Percentiles rank a stretch among this genome's conserved stretches.
phyloP scores from a whole-genome alignment of 2,329 filamentous ascomycete genomes.

The Ampelomyces quisqualis region DNA sequence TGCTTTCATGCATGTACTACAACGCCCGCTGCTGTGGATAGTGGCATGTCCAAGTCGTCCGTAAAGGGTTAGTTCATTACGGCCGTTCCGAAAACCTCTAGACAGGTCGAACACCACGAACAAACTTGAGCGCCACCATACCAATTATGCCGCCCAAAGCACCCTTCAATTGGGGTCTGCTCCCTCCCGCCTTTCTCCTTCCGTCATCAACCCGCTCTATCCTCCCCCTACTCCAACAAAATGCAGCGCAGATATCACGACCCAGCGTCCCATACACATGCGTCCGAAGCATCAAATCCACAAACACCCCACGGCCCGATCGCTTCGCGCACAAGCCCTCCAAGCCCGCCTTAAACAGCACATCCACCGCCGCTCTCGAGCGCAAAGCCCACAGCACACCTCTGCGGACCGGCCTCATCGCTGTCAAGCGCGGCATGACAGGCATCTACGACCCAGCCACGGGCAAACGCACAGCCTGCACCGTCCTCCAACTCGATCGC shows the following conservation, averaged over 20 bases:
- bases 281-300: conserved; percentile 55
- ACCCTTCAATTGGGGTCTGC: conserved; percentile 37
- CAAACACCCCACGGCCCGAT: conserved; percentile 52
- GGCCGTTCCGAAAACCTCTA: conserved; percentile 11
- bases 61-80: not conserved
- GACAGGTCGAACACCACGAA: conserved; percentile 3
- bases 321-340: conserved; percentile 56
- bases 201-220: conserved; percentile 31
- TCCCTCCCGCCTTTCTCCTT: conserved; percentile 32
- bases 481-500: conserved; percentile 88
- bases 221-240: conserved; percentile 20
- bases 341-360: conserved; percentile 56
- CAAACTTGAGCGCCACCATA: conserved; percentile 8
- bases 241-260: conserved; percentile 9
- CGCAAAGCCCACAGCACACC: conserved; percentile 61
- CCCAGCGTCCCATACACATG: conserved; percentile 23
- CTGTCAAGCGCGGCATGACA: conserved; percentile 94
- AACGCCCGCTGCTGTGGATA: no score
- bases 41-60: not conserved
- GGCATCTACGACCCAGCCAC: conserved; percentile 77
- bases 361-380: conserved; percentile 59
- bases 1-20: not conserved
- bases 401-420: conserved; percentile 76
- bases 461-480: conserved; percentile 78
- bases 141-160: conserved; percentile 38